Percentiles rank a stretch among this genome's conserved stretches.
Evolutionary conservation across 805 yeast species (phyloP).

Genomic region (Pichia californica): DNA sequence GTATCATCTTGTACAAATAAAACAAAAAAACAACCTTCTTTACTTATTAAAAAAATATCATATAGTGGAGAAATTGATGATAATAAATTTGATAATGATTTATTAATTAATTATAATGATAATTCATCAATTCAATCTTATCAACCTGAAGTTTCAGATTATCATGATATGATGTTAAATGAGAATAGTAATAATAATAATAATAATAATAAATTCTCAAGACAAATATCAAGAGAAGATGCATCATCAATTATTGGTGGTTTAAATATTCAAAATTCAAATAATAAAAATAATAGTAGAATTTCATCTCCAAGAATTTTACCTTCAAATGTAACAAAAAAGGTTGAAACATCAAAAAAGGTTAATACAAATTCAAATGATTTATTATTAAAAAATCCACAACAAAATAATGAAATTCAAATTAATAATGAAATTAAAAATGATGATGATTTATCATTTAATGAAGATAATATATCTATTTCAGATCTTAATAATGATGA

Average conservation of each 20-base stretch:
- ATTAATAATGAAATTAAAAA: constrained; percentile 1
- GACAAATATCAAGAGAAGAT: constrained; percentile 8
- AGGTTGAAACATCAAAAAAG: not conserved
- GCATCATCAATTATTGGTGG: constrained; percentile 19
- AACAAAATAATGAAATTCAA: no score
- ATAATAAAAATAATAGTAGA: not conserved
- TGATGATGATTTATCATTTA: constrained; percentile 1
- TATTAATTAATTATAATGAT: not conserved
- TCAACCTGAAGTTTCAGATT: not conserved
- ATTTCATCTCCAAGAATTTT: no score
- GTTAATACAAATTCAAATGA: no score
- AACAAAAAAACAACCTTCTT: not conserved
- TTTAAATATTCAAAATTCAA: not conserved
- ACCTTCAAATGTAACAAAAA: not conserved
- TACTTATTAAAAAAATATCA: not conserved
- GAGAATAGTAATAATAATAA: not conserved
- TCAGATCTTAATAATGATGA: constrained; percentile 19
- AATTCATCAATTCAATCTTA: not conserved
- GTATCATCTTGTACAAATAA: not conserved
- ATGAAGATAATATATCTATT: no score
- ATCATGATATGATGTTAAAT: not conserved
- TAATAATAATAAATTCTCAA: not conserved
- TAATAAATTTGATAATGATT: constrained; percentile 5
- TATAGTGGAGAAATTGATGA: constrained; percentile 3
- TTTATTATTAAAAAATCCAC: no score